These are phyloP conservation scores for Neurospora sp. DNA, from an alignment of 495 filamentous ascomycete genomes.

Conservation along the genomic window DNA sequence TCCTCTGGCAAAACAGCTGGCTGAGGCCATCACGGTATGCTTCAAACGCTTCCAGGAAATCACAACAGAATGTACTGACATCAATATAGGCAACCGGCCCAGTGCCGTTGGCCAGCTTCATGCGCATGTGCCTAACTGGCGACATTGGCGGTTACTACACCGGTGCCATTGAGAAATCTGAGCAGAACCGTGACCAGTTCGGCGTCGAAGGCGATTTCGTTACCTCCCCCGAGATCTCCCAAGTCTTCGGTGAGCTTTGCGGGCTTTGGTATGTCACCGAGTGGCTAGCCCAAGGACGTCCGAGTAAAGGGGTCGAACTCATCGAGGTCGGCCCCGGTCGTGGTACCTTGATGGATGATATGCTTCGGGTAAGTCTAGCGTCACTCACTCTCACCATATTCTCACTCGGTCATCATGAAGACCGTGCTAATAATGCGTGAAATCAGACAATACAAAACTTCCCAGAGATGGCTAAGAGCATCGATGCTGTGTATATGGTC, in stretches of 20 bases:
- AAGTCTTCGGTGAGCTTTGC: constrained; percentile 89
- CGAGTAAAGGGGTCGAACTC: constrained; percentile 61
- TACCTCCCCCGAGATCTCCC: constrained; percentile 93
- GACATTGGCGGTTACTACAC: constrained; percentile 94
- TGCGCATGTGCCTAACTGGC: constrained; percentile 95
- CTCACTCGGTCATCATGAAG: background rate
- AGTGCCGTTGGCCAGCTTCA: constrained; percentile 83
- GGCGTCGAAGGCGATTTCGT: constrained; percentile 88
- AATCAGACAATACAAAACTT: constrained; percentile 73
- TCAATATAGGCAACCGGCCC: constrained; percentile 62
- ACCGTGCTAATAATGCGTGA: background rate
- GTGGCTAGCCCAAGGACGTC: constrained; percentile 83
- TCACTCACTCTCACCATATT: background rate
- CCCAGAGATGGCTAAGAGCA: constrained; percentile 59
- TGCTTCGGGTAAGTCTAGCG: constrained; percentile 57
- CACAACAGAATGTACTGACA: background rate
- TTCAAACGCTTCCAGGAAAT: too few species aligned
- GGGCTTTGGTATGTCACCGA: constrained; percentile 92
- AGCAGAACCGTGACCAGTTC: constrained; percentile 64
- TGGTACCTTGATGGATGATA: constrained; percentile 95
- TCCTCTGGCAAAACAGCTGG: constrained; percentile 73
- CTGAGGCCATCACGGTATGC: constrained; percentile 68
- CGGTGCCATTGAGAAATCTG: constrained; percentile 36
- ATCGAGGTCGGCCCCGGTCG: constrained; percentile 91
- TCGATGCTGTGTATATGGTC: constrained; percentile 81